Percentiles rank a stretch among this genome's conserved stretches.
phyloP scores from a whole-genome alignment of 2,329 filamentous ascomycete genomes.

The Claviceps cyperi region DNA sequence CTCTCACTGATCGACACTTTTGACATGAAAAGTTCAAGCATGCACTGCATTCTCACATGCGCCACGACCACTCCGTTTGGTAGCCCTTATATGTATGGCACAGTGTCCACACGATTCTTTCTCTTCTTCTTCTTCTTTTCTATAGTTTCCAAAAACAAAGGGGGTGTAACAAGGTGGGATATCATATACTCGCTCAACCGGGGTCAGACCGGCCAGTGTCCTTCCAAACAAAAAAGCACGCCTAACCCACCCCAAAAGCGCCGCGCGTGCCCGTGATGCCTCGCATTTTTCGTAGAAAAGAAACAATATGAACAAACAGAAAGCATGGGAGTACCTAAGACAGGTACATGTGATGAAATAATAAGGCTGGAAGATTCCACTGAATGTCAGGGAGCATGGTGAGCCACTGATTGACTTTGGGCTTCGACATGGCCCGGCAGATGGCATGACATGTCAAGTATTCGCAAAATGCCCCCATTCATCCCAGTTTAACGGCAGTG shows the following conservation, averaged over 20 bases:
- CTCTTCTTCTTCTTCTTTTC: not conserved
- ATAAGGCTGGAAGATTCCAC: too few relatives aligned
- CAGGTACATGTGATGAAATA: too few relatives aligned
- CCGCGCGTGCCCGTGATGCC: not conserved
- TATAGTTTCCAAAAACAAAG: not conserved
- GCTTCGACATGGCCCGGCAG: too few relatives aligned
- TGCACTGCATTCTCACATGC: too few relatives aligned
- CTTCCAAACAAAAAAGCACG: not conserved
- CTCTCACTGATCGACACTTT: too few relatives aligned
- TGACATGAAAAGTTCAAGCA: too few relatives aligned
- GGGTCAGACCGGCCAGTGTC: not conserved
- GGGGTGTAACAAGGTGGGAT: not conserved
- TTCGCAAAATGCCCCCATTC: slow-evolving; percentile 25
- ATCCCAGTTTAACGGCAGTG: slow-evolving; percentile 36
- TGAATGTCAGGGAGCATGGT: too few relatives aligned
- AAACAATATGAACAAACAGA: not conserved
- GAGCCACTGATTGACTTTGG: too few relatives aligned
- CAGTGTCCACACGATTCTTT: too few relatives aligned
- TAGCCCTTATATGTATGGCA: too few relatives aligned
- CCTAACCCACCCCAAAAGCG: not conserved
- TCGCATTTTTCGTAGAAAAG: not conserved
- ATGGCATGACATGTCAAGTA: not conserved
- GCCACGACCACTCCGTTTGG: too few relatives aligned
- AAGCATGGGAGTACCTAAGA: not conserved
- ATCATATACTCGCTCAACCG: not conserved